Evolutionary conservation across 352 stramenopile species (phyloP).

Genomic region (Phytophthora ohioensis): DNA sequence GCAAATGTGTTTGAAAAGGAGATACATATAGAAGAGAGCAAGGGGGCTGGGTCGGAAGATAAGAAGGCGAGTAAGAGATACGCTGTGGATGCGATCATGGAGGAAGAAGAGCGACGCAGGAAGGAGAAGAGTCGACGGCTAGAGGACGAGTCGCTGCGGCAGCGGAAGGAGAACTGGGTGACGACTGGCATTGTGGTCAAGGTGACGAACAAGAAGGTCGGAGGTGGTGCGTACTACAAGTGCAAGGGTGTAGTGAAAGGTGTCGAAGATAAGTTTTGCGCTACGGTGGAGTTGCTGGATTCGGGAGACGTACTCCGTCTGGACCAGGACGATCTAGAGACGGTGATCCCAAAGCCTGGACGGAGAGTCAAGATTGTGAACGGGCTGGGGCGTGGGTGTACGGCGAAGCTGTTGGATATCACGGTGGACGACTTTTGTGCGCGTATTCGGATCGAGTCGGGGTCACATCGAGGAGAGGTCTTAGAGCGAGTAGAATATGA

Average conservation of each 20-base stretch:
- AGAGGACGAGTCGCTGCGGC: constrained; percentile 48
- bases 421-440: constrained; percentile 73
- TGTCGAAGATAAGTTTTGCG: constrained; percentile 86
- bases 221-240: constrained; percentile 90
- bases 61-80: constrained; percentile 25
- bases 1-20: constrained; percentile 29
- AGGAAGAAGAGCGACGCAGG: constrained; percentile 61
- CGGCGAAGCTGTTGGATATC: constrained; percentile 79
- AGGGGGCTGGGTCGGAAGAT: background rate
- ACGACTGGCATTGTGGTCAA: constrained; percentile 93
- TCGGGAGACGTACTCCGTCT: constrained; percentile 83
- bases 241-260: constrained; percentile 82
- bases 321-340: constrained; percentile 92
- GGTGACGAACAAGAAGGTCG: constrained; percentile 94
- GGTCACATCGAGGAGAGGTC: constrained; percentile 64
- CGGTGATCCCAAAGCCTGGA: constrained; percentile 84
- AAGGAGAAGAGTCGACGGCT: constrained; percentile 46
- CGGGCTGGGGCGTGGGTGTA: constrained; percentile 58
- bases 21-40: background rate
- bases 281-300: constrained; percentile 85
- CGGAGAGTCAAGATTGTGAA: constrained; percentile 84
- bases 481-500: constrained; percentile 85
- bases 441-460: constrained; percentile 70
- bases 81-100: constrained; percentile 67
- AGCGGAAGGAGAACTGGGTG: constrained; percentile 92